Base-by-base conservation (phyloP, 2,329 filamentous ascomycete species). In the Coniella lustricola region DNA sequence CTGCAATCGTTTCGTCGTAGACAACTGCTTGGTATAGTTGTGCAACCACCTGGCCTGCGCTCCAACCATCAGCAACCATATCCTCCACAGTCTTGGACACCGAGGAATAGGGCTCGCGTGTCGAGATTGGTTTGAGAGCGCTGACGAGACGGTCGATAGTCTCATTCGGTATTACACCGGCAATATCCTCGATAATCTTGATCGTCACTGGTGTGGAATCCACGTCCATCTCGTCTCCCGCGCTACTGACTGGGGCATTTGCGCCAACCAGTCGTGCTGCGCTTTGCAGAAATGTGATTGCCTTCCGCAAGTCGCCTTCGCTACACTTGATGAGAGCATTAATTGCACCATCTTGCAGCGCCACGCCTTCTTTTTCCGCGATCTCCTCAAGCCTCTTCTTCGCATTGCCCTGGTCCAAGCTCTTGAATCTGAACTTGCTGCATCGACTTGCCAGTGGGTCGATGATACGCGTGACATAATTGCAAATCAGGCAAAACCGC, bases 351-450 rank as follows among this genome's bases (percentile, higher is more conserved):
- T 84, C 75, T 53, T 89, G 88, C 29, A 96, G 67, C 35, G 66
- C 70, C 4, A 99, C 84, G 1, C 81, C 81, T 66, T 98, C 93
- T 38, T 82, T 74, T 46, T 73, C 69, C 1, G 93, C 90, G 67
- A 99, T 98, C 46, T 90, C 81, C 59, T 85, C 80, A 12, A 99
- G 70, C 47, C 94, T 75, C 60, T 76, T 80, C 58, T 82, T 84
- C 7, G 93, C 89, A 62, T 94, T 94, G 7, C 79, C 81, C 60
- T 90, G 85, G 64, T 96, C 91, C 55, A 98, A 71, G 55, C 87
- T 88, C 79, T 98, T 98, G 78, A 98, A 99, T 29, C 93, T 78
- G 65, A 98, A 98, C 69, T 98, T 98, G 67, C 84, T 90, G 71
- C 93, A 99, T 59, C 93, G 79, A 64, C 83, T 90, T 1, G 93